Evolutionary conservation across 768 basidiomycete genomes (phyloP), one percentile per base, ranked within the genome.

Genomic region (Dictyophora rubrovolvata): DNA sequence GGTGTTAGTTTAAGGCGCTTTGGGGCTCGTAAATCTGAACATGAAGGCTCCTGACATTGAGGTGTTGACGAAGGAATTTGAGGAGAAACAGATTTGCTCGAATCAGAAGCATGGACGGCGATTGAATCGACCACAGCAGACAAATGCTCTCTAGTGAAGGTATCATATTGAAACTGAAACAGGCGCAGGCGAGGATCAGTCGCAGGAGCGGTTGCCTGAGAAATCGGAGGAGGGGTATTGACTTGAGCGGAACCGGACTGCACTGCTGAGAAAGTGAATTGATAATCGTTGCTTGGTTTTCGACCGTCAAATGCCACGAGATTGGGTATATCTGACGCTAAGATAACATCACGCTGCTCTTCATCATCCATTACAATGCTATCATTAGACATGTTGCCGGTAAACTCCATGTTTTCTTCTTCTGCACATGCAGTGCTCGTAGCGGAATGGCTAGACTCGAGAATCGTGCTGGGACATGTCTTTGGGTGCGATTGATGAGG

Each of bases 91-190:
- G 46, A 9, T 53, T 59, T 59, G 0, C 74, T 76, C 55, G 78
- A 79, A 21, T 75, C 73, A 9, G 69, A 82, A 0, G 84, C 82
- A 62, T 87, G 85, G 46, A 87, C 74, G n/a, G 91, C 93, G 61
- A 97, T 94, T 1, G 92, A 90, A 64, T 96, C 94, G 1, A 95
- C 93, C 72, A 98, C 81, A 0, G 89, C 92, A 1, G 91, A 92
- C 48, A 98, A 81, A 68, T 96, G 92, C 20, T 95, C 89, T 48
- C 93, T 83, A 1, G 95, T 99, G 67, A 89, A 94, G 0, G 95
- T 97, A 70, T 99, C 95, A 67, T 97, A 98, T 63, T 92, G 85
- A 54, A 93, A 89, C 67, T 93, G 88, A 72, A 98, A 97, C 37
- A 97, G 78, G 12, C 86, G 84, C 11, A 93, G 79, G 28, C 85